Evolutionary conservation across 352 stramenopile species (phyloP), one percentile per base, ranked within the genome.

Genomic region (Globisporangium splendens): DNA sequence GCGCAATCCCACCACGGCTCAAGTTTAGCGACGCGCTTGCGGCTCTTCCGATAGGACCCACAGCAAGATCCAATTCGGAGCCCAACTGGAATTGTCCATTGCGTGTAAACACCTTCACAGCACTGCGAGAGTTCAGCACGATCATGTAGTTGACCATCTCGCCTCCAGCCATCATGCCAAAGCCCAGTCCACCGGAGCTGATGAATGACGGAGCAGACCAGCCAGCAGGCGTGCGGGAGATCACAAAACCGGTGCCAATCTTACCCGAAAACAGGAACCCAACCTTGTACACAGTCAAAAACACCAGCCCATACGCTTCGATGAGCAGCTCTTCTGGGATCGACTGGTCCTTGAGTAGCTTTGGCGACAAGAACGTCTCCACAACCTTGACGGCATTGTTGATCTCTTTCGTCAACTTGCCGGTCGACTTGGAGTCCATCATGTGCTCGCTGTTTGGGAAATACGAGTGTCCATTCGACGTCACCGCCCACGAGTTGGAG

Each of bases 101-200:
- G 28, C 78, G 68, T 11, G 79, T 92, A 42, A 92, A 92, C 12
- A 88, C 79, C 62, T 92, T 90, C 56, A 92, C 83, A 20, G 83
- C 79, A 44, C 68, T 82, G 28, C 73, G 73, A 1, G 83, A 90
- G 68, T 72, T 89, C 46, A 92, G 69, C 47, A 92, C 77, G 66
- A 92, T 73, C 73, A 92, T 90, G 64, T 90, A 92, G 59, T 90
- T 84, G 42, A 92, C 79, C 56, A 89, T 61, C 65, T 92, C 79
- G 18, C 79, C 83, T 12, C 83, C 83, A n/a, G 79, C 83, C 79
- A 92, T 92, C 79, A 92, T 92, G 7, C 83, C 83, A 59, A 92
- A 92, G 7, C 83, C 83, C 52, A 92, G 61, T 8, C 83, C 83
- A 22, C 79, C 83, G 1, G 77, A 90, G 42, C 66, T 80, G 15